Evolutionary conservation across 2,329 filamentous ascomycete species (phyloP).

Genomic region (Aureobasidium leucospermi): DNA sequence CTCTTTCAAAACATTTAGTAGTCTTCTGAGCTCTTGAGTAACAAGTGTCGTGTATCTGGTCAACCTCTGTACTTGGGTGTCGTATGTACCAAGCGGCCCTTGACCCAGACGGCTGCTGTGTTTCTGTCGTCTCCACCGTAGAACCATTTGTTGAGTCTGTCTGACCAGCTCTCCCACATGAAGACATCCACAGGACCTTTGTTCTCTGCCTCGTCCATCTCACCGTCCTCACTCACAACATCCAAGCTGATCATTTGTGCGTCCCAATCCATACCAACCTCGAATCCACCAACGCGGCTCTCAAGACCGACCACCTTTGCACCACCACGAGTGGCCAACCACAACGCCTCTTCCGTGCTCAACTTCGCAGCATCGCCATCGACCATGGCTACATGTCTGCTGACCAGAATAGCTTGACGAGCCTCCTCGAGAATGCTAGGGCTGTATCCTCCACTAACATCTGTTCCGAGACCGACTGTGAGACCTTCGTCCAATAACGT

Average conservation of each 20-base stretch:
- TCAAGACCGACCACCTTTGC: slow-evolving; percentile 71
- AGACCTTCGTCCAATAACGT: slow-evolving; percentile 67
- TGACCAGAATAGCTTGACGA: slow-evolving; percentile 71
- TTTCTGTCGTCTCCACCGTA: slow-evolving; percentile 92
- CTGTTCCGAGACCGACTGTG: slow-evolving; percentile 78
- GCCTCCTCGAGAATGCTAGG: slow-evolving; percentile 76
- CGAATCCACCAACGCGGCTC: slow-evolving; percentile 69
- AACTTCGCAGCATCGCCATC: slow-evolving; percentile 51
- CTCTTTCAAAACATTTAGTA: neutral
- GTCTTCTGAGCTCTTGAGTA: neutral
- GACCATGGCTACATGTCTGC: slow-evolving; percentile 59
- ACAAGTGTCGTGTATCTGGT: neutral
- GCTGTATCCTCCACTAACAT: slow-evolving; percentile 82
- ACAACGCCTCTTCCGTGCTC: slow-evolving; percentile 78
- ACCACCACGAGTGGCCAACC: slow-evolving; percentile 80
- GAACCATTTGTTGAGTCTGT: slow-evolving; percentile 87
- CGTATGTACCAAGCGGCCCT: slow-evolving; percentile 70
- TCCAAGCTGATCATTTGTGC: slow-evolving; percentile 71
- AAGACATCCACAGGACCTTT: slow-evolving; percentile 74
- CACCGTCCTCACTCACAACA: slow-evolving; percentile 25
- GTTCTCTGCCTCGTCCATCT: slow-evolving; percentile 30
- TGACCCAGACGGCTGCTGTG: slow-evolving; percentile 82
- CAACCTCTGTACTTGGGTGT: neutral
- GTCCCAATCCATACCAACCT: slow-evolving; percentile 83
- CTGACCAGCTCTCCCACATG: slow-evolving; percentile 83